These are phyloP conservation scores for Arctium lappa DNA, from an alignment of 129 eudicot genomes.

Conservation along the genomic window DNA sequence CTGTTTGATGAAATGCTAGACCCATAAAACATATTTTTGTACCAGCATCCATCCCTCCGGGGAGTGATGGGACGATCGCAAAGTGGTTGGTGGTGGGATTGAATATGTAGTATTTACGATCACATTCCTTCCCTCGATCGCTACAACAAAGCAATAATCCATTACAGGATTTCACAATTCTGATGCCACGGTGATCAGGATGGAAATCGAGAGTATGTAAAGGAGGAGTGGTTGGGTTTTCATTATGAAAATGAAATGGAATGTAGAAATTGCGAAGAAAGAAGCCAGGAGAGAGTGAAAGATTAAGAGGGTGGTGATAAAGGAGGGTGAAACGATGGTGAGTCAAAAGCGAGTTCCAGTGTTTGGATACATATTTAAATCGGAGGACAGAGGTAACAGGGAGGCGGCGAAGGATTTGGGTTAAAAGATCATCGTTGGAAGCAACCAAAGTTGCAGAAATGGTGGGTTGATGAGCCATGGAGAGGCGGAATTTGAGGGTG, in stretches of 20 bases:
- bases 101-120: conserved; percentile 9
- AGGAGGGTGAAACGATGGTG: conserved; percentile 18
- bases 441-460: background rate
- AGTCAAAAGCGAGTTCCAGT: conserved; percentile 32
- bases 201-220: conserved; percentile 1
- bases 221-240: conserved; percentile 11
- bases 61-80: background rate
- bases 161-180: conserved; percentile 31
- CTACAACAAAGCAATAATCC: conserved; percentile 35
- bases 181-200: conserved; percentile 6
- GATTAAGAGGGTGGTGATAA: background rate
- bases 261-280: background rate
- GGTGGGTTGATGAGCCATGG: background rate
- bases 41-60: background rate
- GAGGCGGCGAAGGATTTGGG: conserved; percentile 24
- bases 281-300: background rate
- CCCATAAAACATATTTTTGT: conserved; percentile 3
- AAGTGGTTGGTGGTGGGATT: conserved; percentile 24
- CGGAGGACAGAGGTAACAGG: conserved; percentile 29
- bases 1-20: conserved; percentile 9
- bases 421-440: conserved; percentile 32
- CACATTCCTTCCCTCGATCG: background rate
- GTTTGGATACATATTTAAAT: conserved; percentile 35
- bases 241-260: background rate
- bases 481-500: too few species aligned